Conservation (phyloP, 495 filamentous ascomycete genomes). For the Tuber melanosporum region DNA sequence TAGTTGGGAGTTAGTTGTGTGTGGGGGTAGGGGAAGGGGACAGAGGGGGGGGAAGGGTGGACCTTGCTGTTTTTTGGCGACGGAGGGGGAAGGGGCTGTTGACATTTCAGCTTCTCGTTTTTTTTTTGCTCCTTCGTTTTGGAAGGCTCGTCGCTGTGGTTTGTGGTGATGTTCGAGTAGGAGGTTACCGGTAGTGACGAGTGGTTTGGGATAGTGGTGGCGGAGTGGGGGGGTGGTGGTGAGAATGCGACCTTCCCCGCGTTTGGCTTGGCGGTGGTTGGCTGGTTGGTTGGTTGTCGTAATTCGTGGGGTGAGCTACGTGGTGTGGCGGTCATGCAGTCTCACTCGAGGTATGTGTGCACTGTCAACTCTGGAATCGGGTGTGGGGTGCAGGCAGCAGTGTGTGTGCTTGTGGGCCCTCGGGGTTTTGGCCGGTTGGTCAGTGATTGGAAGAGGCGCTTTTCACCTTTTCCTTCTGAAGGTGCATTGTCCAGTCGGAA, state of each 20-base stretch:
- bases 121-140: background rate
- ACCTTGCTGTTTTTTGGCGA: conserved; percentile 82
- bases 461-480: too few relatives aligned
- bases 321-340: background rate
- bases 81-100: conserved; percentile 15
- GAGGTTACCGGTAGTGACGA: background rate
- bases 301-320: background rate
- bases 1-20: background rate
- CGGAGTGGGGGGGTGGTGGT: background rate
- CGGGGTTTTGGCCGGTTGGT: background rate
- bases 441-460: background rate
- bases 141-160: too few relatives aligned
- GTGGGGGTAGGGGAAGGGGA: too few relatives aligned
- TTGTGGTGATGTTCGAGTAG: too few relatives aligned
- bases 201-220: background rate
- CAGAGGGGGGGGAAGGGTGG: conserved; percentile 28
- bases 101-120: background rate
- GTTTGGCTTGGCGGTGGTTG: background rate
- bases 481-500: background rate
- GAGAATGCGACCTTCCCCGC: background rate
- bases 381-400: background rate
- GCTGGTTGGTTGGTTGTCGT: background rate
- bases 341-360: background rate
- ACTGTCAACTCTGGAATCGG: background rate
- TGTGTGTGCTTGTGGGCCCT: background rate